Evolutionary conservation across 805 yeast genomes (phyloP).

Genomic region (Metschnikowia amazonensis): DNA sequence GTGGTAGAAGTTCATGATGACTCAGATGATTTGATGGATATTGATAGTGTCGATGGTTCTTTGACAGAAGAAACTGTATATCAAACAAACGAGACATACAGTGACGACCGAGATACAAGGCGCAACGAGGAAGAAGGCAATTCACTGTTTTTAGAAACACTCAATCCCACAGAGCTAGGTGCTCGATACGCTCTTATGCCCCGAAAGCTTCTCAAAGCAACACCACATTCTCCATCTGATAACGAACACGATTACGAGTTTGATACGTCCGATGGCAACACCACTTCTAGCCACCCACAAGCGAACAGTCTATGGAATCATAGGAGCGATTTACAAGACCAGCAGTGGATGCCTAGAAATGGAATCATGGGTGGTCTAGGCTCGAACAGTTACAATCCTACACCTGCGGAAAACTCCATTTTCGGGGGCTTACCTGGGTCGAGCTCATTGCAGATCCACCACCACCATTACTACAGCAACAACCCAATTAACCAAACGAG

Average conservation of each 20-base stretch:
- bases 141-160: constrained; percentile 17
- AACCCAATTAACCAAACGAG: constrained; percentile 29
- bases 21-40: constrained; percentile 23
- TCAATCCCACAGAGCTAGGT: constrained; percentile 41
- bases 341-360: neutral
- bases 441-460: constrained; percentile 34
- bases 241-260: constrained; percentile 24
- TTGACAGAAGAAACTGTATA: neutral
- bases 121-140: constrained; percentile 5
- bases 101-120: neutral
- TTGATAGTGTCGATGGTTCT: constrained; percentile 14
- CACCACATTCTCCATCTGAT: neutral
- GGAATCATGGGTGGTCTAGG: neutral
- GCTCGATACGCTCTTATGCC: constrained; percentile 38
- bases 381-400: neutral
- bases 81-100: neutral
- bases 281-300: neutral
- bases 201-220: constrained; percentile 24
- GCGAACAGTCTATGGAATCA: neutral
- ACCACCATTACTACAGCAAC: constrained; percentile 41
- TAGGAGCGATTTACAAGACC: neutral
- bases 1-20: neutral
- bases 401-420: neutral
- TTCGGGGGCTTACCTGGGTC: neutral
- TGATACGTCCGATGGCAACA: constrained; percentile 18